Evolutionary conservation across 257 asterid species (phyloP), one percentile per base, ranked within the genome.

Genomic region (Jacaranda mimosifolia): DNA sequence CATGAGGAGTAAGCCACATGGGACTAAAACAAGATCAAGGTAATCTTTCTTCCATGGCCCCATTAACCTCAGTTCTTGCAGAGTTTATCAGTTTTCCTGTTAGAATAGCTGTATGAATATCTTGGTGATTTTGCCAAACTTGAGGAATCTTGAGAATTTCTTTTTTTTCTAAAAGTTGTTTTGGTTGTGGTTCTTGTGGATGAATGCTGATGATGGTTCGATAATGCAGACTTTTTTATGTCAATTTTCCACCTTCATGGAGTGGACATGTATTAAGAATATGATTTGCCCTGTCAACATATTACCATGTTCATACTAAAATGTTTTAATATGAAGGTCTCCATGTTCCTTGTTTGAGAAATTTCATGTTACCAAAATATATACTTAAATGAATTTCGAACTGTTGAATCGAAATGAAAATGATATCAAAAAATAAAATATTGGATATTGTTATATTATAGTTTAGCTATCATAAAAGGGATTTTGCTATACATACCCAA

Each of bases 21-120:
- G 92, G 45, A 88, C 96, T 46, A 90, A 77, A 21, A 87, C n/a
- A 35, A 86, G 19, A 80, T 87, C 96, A 26, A 92, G 76, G 76
- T 75, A 70, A 56, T 83, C 96, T 71, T 79, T 77, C 74, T 52
- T 73, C 89, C 88, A 87, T 51, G 73, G 17, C 70, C 32, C 73
- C 94, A 89, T 85, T 42, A 7, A 6, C 68, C 59, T 48, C 18
- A 51, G 19, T 39, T 63, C 58, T 70, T 70, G 66, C 69, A 53
- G 32, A 46, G 13, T 15, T 76, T 18, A n/a, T 26, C 32, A 26
- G 32, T 26, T 26, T 26, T 26, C 32, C 32, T 2, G 32, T 26
- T 26, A 26, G 32, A 26, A 26, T 26, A 26, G 32, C 32, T 26
- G 32, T 26, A 26, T 26, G 32, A 26, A 26, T 26, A 26, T 26